Evolutionary conservation across 306 rosid genomes (phyloP).

Genomic region (Glycine soja): DNA sequence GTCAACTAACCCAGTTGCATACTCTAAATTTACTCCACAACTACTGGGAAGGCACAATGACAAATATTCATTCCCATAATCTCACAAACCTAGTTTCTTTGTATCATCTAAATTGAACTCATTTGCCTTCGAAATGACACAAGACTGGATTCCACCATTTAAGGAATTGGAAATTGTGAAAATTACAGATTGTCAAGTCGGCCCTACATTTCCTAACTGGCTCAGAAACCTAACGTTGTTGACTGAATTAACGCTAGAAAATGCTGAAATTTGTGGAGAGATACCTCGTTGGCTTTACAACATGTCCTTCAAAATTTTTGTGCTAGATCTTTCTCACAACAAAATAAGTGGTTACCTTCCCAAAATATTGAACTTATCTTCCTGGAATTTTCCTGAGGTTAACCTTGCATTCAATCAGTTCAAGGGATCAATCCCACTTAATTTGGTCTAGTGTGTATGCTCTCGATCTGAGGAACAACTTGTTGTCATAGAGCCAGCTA

Average conservation of each 20-base stretch:
- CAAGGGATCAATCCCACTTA: not conserved
- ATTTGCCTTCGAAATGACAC: no score
- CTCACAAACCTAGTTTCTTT: no score
- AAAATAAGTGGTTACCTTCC: slow-evolving; percentile 29
- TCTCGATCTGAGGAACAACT: not conserved
- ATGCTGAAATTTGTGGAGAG: not conserved
- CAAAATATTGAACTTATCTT: not conserved
- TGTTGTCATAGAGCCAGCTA: not conserved
- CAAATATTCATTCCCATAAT: no score
- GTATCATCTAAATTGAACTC: no score
- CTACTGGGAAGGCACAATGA: no score
- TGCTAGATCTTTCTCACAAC: slow-evolving; percentile 36
- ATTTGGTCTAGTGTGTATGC: not conserved
- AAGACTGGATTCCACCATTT: no score
- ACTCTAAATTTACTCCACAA: no score
- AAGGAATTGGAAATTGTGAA: no score
- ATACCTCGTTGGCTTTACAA: slow-evolving; percentile 2
- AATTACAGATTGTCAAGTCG: no score
- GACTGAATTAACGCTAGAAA: not conserved
- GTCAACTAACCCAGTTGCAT: no score
- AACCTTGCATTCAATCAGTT: not conserved
- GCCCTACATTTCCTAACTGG: slow-evolving; percentile 6
- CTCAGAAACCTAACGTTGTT: not conserved
- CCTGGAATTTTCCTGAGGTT: not conserved
- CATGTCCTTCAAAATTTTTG: not conserved